Evolutionary conservation across 2,329 filamentous ascomycete species (phyloP).

Genomic region (Fusarium duplospermum): DNA sequence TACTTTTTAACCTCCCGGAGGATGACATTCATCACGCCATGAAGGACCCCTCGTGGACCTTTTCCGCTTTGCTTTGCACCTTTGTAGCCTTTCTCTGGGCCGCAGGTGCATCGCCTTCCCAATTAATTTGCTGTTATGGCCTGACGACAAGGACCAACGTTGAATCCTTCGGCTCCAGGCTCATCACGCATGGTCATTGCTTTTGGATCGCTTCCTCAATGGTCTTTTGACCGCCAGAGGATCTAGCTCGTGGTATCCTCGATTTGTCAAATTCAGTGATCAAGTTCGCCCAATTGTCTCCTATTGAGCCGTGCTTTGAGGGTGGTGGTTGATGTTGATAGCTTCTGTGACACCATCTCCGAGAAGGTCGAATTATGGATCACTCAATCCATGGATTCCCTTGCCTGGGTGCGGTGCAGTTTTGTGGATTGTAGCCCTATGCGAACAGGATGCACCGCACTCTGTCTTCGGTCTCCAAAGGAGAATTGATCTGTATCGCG

Average conservation of each 20-base stretch:
- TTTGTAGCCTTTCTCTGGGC: not conserved
- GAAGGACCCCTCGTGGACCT: not conserved
- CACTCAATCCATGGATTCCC: not conserved
- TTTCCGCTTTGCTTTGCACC: not conserved
- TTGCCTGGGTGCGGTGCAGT: not conserved
- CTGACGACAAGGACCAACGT: not conserved
- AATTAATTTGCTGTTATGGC: not conserved
- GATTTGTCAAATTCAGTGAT: not conserved
- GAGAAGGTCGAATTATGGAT: not conserved
- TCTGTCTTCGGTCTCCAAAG: conserved; percentile 3
- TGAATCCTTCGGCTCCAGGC: not conserved
- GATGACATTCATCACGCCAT: not conserved
- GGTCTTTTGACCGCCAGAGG: not conserved
- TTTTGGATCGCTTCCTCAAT: not conserved
- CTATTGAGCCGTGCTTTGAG: not conserved
- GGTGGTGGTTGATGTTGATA: not conserved
- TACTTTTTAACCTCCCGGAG: not conserved
- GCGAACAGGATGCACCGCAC: not conserved
- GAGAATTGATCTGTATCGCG: not conserved
- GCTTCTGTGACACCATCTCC: not conserved
- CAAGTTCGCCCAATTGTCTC: not conserved
- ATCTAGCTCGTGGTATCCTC: not conserved
- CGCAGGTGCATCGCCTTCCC: not conserved
- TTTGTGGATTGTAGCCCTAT: not conserved
- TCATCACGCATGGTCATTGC: not conserved